Evolutionary conservation across 2,329 filamentous ascomycete species (phyloP).

Genomic region (Neofusicoccum kwambonambiense): DNA sequence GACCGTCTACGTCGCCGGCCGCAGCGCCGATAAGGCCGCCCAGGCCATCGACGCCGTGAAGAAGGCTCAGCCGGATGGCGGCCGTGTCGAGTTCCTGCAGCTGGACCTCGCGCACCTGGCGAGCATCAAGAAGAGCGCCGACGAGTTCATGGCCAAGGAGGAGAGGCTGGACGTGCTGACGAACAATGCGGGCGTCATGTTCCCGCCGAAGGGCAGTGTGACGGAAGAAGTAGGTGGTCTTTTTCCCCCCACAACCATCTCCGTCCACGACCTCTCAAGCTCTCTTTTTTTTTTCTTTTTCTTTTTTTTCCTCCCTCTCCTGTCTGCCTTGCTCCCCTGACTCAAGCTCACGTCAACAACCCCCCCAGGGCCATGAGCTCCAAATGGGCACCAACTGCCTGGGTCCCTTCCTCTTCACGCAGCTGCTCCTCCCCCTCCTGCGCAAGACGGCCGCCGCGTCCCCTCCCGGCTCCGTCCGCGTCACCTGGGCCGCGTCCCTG

Average conservation of each 20-base stretch:
- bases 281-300: background rate
- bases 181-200: constrained; percentile 38
- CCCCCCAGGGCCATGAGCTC: constrained; percentile 25
- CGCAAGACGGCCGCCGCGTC: constrained; percentile 28
- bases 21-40: constrained; percentile 45
- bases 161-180: constrained; percentile 43
- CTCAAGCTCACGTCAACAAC: background rate
- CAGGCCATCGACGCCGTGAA: constrained; percentile 48
- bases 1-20: constrained; percentile 56
- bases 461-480: constrained; percentile 31
- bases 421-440: constrained; percentile 39
- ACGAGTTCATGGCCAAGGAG: constrained; percentile 39
- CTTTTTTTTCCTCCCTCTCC: too few species aligned
- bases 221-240: constrained; percentile 19
- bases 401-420: constrained; percentile 42
- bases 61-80: constrained; percentile 26
- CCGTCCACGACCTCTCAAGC: too few species aligned
- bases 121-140: constrained; percentile 40
- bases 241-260: background rate
- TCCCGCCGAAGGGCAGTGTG: constrained; percentile 26
- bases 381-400: constrained; percentile 44
- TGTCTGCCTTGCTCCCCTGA: too few species aligned
- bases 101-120: constrained; percentile 45
- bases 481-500: constrained; percentile 34
- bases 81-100: constrained; percentile 26